Base-by-base conservation (phyloP, 2,329 filamentous ascomycete genomes). In the Phymatotrichopsis omnivora region DNA sequence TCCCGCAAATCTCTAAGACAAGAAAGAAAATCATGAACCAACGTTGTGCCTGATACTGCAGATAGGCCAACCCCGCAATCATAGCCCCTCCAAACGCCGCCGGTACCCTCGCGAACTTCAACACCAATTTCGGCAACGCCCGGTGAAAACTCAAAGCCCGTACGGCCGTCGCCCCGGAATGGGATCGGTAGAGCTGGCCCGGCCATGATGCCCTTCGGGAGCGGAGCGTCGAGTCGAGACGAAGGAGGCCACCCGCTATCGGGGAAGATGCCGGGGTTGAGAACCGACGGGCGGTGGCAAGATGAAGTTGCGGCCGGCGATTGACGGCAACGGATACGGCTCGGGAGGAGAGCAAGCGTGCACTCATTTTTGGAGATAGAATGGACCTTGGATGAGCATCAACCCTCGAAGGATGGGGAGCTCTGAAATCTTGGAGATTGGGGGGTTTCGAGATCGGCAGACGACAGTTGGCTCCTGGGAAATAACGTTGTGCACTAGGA, bases 31-130 rank as follows among this genome's bases (percentile, higher is more conserved):
- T 50, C 73, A n/a, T n/a, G n/a, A n/a, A n/a, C 82, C 53, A 73
- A 87, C 83, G 83, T 45, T 80, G 78, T 53, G 91, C 89, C 65
- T 98, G 91, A 62, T 98, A 96, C 62, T 98, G 91, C 37, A 98
- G 68, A 73, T 94, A 98, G 20, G 86, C 86, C 48, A 93, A 68
- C 2, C 83, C 84, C 11, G 85, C 87, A 55, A 98, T 75, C 60
- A 86, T 84, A 35, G 87, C 75, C 31, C 85, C 86, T 31, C 89
- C 91, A 59, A 94, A 87, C 68, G 95, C 81, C 47, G 91, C 91
- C 16, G 91, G 91, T 43, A 94, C 71, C 45, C 86, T 78, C 27
- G 80, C 74, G 57, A 98, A 81, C 68, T 95, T 98, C 60, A 91
- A 66, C n/a, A 91, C 78, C 39, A 98, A 72, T 62, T 85, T 89